These are phyloP conservation scores for Saccharomyces hybrid DNA, from an alignment of 1,139 yeast genomes.

Conservation along the genomic window DNA sequence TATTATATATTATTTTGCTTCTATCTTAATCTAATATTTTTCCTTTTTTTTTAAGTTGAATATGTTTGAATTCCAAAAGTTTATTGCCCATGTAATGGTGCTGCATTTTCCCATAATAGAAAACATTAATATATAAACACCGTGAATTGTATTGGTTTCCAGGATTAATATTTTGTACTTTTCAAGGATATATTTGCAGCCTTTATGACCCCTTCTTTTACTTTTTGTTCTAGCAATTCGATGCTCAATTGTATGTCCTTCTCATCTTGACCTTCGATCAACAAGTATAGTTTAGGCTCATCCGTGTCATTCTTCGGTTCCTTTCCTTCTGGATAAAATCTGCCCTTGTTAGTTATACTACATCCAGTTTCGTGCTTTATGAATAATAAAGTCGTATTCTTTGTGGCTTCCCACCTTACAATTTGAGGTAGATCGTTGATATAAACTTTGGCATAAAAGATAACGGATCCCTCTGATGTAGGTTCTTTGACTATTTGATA, in stretches of 20 bases:
- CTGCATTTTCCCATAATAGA: background rate
- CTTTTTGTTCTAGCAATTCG: constrained; percentile 49
- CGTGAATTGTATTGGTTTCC: too few species aligned
- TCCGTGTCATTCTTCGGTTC: constrained; percentile 41
- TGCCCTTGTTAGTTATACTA: constrained; percentile 79
- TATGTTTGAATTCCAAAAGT: background rate
- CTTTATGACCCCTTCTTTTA: constrained; percentile 49
- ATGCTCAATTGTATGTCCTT: constrained; percentile 63
- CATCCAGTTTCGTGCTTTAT: constrained; percentile 69
- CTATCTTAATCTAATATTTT: background rate
- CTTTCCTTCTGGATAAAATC: constrained; percentile 53
- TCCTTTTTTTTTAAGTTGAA: background rate
- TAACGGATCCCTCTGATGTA: constrained; percentile 44
- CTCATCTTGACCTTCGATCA: constrained; percentile 72
- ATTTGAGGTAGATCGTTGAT: constrained; percentile 83
- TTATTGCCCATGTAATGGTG: too few species aligned
- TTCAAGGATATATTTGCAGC: constrained; percentile 23
- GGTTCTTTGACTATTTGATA: constrained; percentile 20
- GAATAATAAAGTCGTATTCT: constrained; percentile 49
- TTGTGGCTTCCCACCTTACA: constrained; percentile 78
- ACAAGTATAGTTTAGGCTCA: constrained; percentile 69
- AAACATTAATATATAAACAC: too few species aligned
- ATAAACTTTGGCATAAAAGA: constrained; percentile 62
- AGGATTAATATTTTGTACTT: constrained; percentile 21
- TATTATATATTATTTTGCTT: background rate